Evolutionary conservation across 2,329 filamentous ascomycete species (phyloP).

Genomic region (Scleromitrula shiraiana): DNA sequence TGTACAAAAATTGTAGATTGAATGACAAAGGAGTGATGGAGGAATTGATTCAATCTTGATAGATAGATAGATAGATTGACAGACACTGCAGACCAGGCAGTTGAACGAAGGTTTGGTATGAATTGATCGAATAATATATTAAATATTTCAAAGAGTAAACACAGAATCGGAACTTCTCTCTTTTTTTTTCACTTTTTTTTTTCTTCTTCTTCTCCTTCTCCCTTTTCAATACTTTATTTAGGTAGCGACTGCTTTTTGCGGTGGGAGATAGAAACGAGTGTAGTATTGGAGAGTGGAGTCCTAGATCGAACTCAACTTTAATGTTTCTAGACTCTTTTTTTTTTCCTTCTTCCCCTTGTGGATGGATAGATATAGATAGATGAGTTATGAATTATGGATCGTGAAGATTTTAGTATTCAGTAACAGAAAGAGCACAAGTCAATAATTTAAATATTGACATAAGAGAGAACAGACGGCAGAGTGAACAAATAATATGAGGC

Average conservation of each 20-base stretch:
- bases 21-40: not conserved
- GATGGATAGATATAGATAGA: not conserved
- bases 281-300: too few species aligned
- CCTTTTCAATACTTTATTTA: too few species aligned
- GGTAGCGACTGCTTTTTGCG: too few species aligned
- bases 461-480: too few species aligned
- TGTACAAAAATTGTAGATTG: constrained; percentile 2
- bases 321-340: not conserved
- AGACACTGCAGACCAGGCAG: not conserved
- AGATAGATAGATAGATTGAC: not conserved
- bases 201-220: not conserved
- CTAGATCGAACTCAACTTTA: too few species aligned
- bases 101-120: not conserved
- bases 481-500: too few species aligned
- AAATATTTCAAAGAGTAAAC: not conserved
- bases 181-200: not conserved
- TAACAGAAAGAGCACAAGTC: too few species aligned
- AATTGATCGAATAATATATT: not conserved
- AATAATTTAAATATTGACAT: too few species aligned
- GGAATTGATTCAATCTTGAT: not conserved
- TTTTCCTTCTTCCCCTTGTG: not conserved
- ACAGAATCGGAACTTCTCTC: too few species aligned
- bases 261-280: too few species aligned
- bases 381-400: too few species aligned
- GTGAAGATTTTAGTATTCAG: too few species aligned